These are phyloP conservation scores for Cardiosporidium cionae DNA, from an alignment of 169 alveolate genomes.

Conservation along the genomic window DNA sequence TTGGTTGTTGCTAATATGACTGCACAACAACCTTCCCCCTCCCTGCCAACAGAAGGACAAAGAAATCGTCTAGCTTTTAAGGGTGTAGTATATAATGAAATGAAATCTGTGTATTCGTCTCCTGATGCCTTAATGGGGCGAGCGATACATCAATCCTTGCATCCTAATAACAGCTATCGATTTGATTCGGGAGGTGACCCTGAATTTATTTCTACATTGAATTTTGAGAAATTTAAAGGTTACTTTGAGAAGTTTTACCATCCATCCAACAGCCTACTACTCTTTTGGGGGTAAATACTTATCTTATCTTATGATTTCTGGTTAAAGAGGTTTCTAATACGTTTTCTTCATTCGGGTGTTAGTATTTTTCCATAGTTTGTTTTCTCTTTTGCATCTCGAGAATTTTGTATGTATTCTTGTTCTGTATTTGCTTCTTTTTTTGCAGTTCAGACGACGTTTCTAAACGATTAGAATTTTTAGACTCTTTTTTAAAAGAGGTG, in stretches of 20 bases:
- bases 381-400: background rate
- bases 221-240: conserved; percentile 52
- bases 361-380: background rate
- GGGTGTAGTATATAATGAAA: conserved; percentile 50
- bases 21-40: background rate
- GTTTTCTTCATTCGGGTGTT: background rate
- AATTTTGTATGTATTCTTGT: background rate
- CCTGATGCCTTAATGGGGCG: conserved; percentile 1
- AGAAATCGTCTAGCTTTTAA: background rate
- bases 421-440: background rate
- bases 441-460: conserved; percentile 5
- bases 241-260: conserved; percentile 59
- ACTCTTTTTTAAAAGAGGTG: background rate
- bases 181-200: conserved; percentile 79
- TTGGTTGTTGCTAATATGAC: background rate
- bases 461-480: conserved; percentile 13
- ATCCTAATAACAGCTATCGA: conserved; percentile 41
- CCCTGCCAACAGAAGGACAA: background rate
- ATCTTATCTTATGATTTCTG: background rate
- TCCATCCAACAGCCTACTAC: conserved; percentile 60
- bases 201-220: conserved; percentile 53
- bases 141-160: conserved; percentile 15
- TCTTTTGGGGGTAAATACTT: conserved; percentile 45
- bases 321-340: background rate
- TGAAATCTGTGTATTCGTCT: conserved; percentile 38